Evolutionary conservation across 2,329 filamentous ascomycete genomes (phyloP).

Genomic region (Beauveria rudraprayagi): DNA sequence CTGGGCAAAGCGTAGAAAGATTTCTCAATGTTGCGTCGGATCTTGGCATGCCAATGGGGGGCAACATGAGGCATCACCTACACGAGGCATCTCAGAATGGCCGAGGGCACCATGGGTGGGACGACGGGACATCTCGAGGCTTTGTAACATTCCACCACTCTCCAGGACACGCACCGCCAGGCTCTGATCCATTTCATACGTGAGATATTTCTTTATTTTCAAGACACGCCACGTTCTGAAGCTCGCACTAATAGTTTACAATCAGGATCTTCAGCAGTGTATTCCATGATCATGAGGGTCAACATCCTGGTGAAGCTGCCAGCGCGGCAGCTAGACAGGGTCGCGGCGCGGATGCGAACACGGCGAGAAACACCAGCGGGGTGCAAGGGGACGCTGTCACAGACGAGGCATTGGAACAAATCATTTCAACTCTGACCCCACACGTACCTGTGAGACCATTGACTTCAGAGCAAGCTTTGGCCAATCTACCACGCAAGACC

Average conservation of each 20-base stretch:
- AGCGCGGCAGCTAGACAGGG: constrained; percentile 14
- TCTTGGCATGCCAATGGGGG: constrained; percentile 19
- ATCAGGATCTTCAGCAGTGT: neutral
- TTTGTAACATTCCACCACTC: constrained; percentile 41
- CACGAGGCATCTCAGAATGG: neutral
- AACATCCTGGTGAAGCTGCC: neutral
- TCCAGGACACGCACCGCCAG: constrained; percentile 15
- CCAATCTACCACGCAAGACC: constrained; percentile 61
- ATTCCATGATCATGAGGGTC: constrained; percentile 6
- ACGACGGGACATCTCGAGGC: constrained; percentile 33
- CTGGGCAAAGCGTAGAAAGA: constrained; percentile 31
- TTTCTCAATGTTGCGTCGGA: constrained; percentile 38
- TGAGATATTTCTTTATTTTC: constrained; percentile 23
- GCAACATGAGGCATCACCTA: neutral
- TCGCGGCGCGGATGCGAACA: constrained; percentile 20
- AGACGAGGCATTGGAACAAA: constrained; percentile 81
- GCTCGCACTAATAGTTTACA: neutral
- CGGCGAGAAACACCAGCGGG: constrained; percentile 46
- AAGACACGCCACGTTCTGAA: neutral
- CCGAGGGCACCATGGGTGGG: constrained; percentile 25
- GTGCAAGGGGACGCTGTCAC: constrained; percentile 72
- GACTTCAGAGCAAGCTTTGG: constrained; percentile 67
- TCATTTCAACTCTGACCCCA: constrained; percentile 74
- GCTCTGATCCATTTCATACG: constrained; percentile 39
- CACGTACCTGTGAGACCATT: constrained; percentile 73